Percentiles rank a stretch among this genome's conserved stretches.
Conservation (phyloP, 192 early-diverging fungal species). For the Paraglomus occultum region DNA sequence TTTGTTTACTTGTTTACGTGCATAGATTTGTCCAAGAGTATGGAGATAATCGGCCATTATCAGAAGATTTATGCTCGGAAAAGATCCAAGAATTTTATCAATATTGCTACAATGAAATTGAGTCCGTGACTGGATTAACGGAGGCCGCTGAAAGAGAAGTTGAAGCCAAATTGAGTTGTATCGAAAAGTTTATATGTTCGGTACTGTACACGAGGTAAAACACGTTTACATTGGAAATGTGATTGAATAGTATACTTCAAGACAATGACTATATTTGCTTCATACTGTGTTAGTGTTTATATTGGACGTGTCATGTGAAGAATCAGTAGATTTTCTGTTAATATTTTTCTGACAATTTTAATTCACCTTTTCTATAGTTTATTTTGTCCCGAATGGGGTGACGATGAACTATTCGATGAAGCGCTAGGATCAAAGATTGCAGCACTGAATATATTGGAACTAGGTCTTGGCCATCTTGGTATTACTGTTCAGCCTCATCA, state of each 20-base stretch:
- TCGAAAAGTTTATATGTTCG: slow-evolving; percentile 40
- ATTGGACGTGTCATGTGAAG: no score
- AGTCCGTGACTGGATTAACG: neutral
- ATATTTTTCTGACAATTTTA: neutral
- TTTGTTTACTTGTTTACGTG: neutral
- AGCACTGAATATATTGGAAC: slow-evolving; percentile 56
- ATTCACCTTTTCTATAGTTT: slow-evolving; percentile 18
- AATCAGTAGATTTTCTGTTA: no score
- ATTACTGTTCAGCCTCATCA: slow-evolving; percentile 33
- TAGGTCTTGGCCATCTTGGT: slow-evolving; percentile 54
- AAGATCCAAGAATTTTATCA: slow-evolving; percentile 22
- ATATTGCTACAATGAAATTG: neutral
- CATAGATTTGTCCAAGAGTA: slow-evolving; percentile 15
- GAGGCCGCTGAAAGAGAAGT: slow-evolving; percentile 16
- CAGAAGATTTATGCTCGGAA: slow-evolving; percentile 3
- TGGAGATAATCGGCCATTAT: neutral
- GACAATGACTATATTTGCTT: neutral
- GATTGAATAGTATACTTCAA: no score
- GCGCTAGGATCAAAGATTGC: slow-evolving; percentile 58
- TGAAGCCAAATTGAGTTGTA: slow-evolving; percentile 24
- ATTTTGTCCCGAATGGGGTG: slow-evolving; percentile 36
- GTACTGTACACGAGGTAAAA: slow-evolving; percentile 41
- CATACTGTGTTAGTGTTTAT: no score
- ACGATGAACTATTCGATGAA: slow-evolving; percentile 56
- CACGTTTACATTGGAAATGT: no score